Percentiles rank a stretch among this genome's conserved stretches.
Evolutionary conservation across 257 asterid genomes (phyloP).

Genomic region (Voacanga thouarsii): DNA sequence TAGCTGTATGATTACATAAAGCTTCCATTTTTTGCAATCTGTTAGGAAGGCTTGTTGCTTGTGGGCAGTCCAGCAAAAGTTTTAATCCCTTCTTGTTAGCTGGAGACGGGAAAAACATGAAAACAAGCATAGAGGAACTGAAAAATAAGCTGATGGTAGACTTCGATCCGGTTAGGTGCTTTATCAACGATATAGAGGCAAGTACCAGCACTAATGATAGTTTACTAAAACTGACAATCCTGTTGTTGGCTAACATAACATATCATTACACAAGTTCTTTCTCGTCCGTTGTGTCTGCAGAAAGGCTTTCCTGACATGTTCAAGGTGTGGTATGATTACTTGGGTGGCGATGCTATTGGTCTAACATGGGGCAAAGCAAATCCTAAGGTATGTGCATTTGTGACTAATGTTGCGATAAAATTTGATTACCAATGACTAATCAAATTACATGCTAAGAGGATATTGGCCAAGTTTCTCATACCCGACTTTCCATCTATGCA

Average conservation of each 20-base stretch:
- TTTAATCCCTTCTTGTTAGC: constrained; percentile 68
- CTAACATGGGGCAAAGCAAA: constrained; percentile 58
- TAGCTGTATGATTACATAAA: neutral
- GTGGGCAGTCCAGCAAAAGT: constrained; percentile 64
- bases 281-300: constrained; percentile 38
- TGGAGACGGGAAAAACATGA: constrained; percentile 44
- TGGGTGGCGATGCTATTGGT: constrained; percentile 96
- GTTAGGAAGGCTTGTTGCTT: constrained; percentile 57
- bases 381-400: constrained; percentile 46
- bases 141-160: constrained; percentile 79
- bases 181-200: constrained; percentile 70
- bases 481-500: constrained; percentile 34
- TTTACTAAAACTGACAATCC: neutral
- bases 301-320: constrained; percentile 57
- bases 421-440: neutral
- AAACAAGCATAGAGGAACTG: constrained; percentile 46
- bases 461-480: neutral
- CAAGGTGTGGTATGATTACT: constrained; percentile 85
- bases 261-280: constrained; percentile 6
- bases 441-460: neutral
- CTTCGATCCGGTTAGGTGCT: constrained; percentile 76
- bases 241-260: neutral
- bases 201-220: constrained; percentile 24
- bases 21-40: neutral
- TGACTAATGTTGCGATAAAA: neutral